Evolutionary conservation across 129 eudicot species (phyloP).

Genomic region (Silybum marianum): DNA sequence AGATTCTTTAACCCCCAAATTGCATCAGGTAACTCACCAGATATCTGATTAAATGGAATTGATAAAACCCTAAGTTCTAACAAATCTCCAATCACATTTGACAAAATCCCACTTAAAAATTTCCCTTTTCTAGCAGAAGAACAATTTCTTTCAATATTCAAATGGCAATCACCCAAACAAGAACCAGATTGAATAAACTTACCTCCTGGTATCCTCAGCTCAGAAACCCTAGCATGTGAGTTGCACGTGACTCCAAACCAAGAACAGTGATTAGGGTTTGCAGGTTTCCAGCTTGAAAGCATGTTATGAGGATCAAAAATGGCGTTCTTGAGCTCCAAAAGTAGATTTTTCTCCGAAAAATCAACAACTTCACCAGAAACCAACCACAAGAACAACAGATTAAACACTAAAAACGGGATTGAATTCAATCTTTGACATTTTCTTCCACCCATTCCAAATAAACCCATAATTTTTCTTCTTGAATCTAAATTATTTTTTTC

Average conservation of each 20-base stretch:
- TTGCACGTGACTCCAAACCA: slow-evolving; percentile 62
- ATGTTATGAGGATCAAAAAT: slow-evolving; percentile 49
- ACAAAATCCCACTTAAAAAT: slow-evolving; percentile 33
- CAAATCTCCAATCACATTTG: slow-evolving; percentile 40
- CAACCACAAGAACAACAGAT: slow-evolving; percentile 15
- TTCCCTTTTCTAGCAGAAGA: slow-evolving; percentile 30
- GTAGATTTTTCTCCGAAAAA: slow-evolving; percentile 24
- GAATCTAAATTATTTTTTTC: not conserved
- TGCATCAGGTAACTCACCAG: slow-evolving; percentile 48
- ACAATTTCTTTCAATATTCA: slow-evolving; percentile 37
- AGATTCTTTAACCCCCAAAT: slow-evolving; percentile 45
- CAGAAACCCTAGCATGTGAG: slow-evolving; percentile 40
- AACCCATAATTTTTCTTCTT: slow-evolving; percentile 1
- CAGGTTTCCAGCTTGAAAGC: slow-evolving; percentile 41
- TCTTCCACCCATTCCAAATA: slow-evolving; percentile 8
- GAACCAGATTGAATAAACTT: slow-evolving; percentile 29
- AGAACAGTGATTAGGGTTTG: slow-evolving; percentile 35
- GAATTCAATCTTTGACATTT: not conserved
- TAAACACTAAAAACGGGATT: slow-evolving; percentile 15
- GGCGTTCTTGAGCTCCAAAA: slow-evolving; percentile 45
- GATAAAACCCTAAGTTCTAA: slow-evolving; percentile 50
- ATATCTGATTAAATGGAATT: slow-evolving; percentile 45
- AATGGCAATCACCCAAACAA: slow-evolving; percentile 27
- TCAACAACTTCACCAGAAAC: slow-evolving; percentile 38
- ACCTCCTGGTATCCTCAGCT: slow-evolving; percentile 44